Base-by-base conservation (phyloP, 495 filamentous ascomycete genomes). In the Pseudomonodictys pantanalensis region DNA sequence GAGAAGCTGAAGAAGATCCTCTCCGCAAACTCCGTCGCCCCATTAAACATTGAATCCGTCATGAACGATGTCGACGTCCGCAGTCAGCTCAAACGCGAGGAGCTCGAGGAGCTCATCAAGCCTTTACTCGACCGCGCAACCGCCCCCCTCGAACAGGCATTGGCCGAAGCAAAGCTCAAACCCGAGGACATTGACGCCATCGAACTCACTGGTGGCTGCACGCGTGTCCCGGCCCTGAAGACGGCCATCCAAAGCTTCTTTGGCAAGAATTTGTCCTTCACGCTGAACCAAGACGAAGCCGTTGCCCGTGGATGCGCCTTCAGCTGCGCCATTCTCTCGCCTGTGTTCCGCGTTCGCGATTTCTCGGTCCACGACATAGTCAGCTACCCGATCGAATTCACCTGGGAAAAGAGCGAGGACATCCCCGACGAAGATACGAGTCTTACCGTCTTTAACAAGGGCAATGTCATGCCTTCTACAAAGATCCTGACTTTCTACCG, bases 401-500 rank as follows among this genome's bases (percentile, higher is more conserved):
- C 90, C 52, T 99, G 93, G 93, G 93, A 99, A 81, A 93, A 97
- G 79, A 96, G 93, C 24, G 83, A 91, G 48, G 93, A 99, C 57
- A 97, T 99, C 67, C 93, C 93, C 26, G 95, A 99, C 73, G 93
- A 99, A 80, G 93, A 97, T 71, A 97, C 95, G 50, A 93, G 86
- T 78, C 81, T 99, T 48, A 96, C 88, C 28, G 93, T 99, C 67
- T 99, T 99, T 79, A 92, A 91, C 83, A 91, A 86, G 73, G 93
- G 92, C 76, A 97, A 96, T 66, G 88, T 96, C 51, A 89, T 99
- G 80, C 93, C 93, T 47, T 97, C 93, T 5, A 99, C 93, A 57
- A 99, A 99, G 83, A 99, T 99, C 64, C 86, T 99, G 45, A 99
- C 93, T 25, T 99, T 97, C 82, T 97, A 97, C 81, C 88, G 93